Percentiles rank a stretch among this genome's conserved stretches.
Conservation (phyloP, 768 basidiomycete genomes). For the Mycena leptocephala region DNA sequence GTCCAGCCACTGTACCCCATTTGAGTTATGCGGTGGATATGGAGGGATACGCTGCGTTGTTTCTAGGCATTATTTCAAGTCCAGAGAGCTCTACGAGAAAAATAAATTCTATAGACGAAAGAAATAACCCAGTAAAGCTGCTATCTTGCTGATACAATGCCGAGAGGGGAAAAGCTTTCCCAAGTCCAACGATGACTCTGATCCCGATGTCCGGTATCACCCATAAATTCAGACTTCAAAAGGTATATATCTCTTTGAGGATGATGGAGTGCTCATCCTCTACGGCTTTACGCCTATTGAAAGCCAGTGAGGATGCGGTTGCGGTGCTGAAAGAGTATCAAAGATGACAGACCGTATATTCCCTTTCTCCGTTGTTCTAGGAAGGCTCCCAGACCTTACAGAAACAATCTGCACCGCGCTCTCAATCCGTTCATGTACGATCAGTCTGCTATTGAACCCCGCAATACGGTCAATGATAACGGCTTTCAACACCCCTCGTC, state of each 20-base stretch:
- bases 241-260: constrained; percentile 14
- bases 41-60: no score
- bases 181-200: no score
- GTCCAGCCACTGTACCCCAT: no score
- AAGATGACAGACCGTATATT: constrained; percentile 25
- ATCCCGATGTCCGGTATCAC: no score
- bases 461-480: constrained; percentile 43
- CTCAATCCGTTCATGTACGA: constrained; percentile 47
- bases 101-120: no score
- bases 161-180: no score
- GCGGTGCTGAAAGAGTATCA: background rate
- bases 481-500: constrained; percentile 36
- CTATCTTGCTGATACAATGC: no score
- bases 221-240: no score
- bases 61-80: no score
- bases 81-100: no score
- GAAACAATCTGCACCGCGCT: constrained; percentile 41
- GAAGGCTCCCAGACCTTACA: background rate
- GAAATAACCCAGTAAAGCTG: no score
- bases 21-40: no score
- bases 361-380: constrained; percentile 21
- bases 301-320: background rate
- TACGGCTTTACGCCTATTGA: constrained; percentile 20
- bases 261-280: constrained; percentile 10
- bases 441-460: constrained; percentile 43